Percentiles rank a stretch among this genome's conserved stretches.
Evolutionary conservation across 306 rosid species (phyloP).

Genomic region (Coriaria nepalensis): DNA sequence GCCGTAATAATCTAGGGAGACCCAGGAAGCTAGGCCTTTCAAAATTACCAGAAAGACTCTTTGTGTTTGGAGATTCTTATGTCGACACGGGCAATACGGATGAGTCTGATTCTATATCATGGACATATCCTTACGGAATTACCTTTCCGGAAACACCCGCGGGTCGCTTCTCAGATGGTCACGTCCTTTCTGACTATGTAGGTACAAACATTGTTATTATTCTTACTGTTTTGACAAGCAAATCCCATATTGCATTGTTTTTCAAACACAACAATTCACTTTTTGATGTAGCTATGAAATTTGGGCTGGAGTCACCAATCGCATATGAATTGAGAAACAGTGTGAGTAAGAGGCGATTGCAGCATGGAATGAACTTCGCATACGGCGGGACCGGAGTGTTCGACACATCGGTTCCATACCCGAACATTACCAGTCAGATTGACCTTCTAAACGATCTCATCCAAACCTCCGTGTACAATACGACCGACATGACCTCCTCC

Average conservation of each 20-base stretch:
- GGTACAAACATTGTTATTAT: too few species aligned
- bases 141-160: slow-evolving; percentile 45
- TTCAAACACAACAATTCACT: too few species aligned
- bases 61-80: slow-evolving; percentile 43
- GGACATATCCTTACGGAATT: slow-evolving; percentile 38
- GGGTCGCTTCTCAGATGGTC: slow-evolving; percentile 45
- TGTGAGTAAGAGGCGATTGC: background rate
- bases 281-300: background rate
- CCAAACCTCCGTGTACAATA: background rate
- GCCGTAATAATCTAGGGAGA: background rate
- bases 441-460: background rate
- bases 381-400: slow-evolving; percentile 1
- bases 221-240: too few species aligned
- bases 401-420: background rate
- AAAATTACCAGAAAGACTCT: slow-evolving; percentile 23
- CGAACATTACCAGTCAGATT: slow-evolving; percentile 2
- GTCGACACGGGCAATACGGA: slow-evolving; percentile 40
- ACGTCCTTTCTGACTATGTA: slow-evolving; percentile 35
- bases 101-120: too few species aligned
- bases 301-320: background rate
- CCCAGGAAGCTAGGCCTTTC: slow-evolving; percentile 3
- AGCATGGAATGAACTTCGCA: background rate
- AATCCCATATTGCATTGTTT: too few species aligned
- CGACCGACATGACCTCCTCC: background rate
- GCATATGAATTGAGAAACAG: background rate